Evolutionary conservation across 768 basidiomycete species (phyloP).

Genomic region (Roridomyces roridus): DNA sequence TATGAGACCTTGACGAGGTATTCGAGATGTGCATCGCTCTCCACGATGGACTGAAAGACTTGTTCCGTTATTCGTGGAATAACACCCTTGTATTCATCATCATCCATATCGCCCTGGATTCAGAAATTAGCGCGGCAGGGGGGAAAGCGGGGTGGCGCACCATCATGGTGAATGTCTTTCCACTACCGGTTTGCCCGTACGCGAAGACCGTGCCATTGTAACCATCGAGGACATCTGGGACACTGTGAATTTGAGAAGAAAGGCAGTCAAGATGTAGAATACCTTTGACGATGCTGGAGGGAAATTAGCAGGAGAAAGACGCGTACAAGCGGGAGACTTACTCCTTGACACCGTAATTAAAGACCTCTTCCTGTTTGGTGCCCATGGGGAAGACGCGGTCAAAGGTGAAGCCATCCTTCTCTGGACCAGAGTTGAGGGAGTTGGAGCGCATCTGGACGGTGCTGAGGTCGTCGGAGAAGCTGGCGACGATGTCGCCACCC

Average conservation of each 20-base stretch:
- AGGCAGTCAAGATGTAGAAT: constrained; percentile 6
- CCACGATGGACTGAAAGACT: constrained; percentile 97
- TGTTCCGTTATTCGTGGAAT: constrained; percentile 99
- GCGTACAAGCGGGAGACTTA: constrained; percentile 46
- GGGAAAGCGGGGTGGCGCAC: constrained; percentile 43
- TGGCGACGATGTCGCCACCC: constrained; percentile 88
- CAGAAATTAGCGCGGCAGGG: constrained; percentile 21
- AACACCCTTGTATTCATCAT: constrained; percentile 90
- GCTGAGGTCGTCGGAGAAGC: constrained; percentile 86
- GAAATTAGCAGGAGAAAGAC: constrained; percentile 23
- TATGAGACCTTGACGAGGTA: constrained; percentile 99
- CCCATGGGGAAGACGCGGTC: constrained; percentile 95
- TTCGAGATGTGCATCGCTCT: constrained; percentile 93
- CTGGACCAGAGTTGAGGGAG: constrained; percentile 76
- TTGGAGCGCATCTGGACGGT: constrained; percentile 82
- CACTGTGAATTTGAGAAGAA: constrained; percentile 8
- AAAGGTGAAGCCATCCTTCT: constrained; percentile 97
- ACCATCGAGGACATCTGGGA: constrained; percentile 94
- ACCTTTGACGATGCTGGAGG: constrained; percentile 88
- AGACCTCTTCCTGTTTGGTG: constrained; percentile 91
- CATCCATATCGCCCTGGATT: constrained; percentile 93
- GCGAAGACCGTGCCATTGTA: constrained; percentile 98
- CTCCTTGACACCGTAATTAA: constrained; percentile 99
- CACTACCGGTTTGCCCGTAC: constrained; percentile 87
- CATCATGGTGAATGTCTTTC: constrained; percentile 99